Base-by-base conservation (phyloP, 805 yeast species). In the Candida rishiriensis region DNA sequence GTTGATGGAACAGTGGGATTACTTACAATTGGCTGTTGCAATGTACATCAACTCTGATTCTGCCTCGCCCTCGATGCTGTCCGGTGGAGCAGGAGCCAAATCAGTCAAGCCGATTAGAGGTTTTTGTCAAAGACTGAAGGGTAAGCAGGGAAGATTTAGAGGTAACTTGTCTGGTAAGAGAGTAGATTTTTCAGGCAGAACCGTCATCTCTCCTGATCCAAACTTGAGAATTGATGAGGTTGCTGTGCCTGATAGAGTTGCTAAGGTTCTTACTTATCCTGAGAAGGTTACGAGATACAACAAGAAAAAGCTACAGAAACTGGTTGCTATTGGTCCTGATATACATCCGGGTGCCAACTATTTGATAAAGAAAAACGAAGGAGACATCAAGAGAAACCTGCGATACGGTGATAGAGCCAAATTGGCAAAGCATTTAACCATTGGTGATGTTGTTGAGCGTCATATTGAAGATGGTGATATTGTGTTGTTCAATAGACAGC, bases 1-100 rank as follows among this genome's bases (percentile, higher is more conserved):
- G 57, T 73, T 93, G 66, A 90, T 93, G 97, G 98, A 91, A 60
- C 99, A 93, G 60, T 93, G 99, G 99, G 99, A 93, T 60, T 93
- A 88, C 61, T 69, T 93, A 52, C 99, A 93, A 66, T 73, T 93
- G 41, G 86, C 96, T 1, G 90, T 93, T 39, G 99, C 99, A 16
- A 87, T 93, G 88, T 93, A 93, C 63, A 93, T 93, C 57, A 93
- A 93, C 64, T 88, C 97, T 1, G 99, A 93, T 66, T 85, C 96
- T 29, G 93, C 90, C 13, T 81, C 83, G 44, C 89, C 90, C 12
- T 81, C 89, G 5, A 73, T 82, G 63, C 63, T 82, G 50, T 96
- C 96, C 2, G 85, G 86, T 26, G 70, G 72, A 50, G 76, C 75
- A 37, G 71, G 75, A 26, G 54, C 71, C 15, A 69, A 78, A 49